phyloP scores from a whole-genome alignment of 2,329 filamentous ascomycete genomes.

The Cladophialophora exuberans region DNA sequence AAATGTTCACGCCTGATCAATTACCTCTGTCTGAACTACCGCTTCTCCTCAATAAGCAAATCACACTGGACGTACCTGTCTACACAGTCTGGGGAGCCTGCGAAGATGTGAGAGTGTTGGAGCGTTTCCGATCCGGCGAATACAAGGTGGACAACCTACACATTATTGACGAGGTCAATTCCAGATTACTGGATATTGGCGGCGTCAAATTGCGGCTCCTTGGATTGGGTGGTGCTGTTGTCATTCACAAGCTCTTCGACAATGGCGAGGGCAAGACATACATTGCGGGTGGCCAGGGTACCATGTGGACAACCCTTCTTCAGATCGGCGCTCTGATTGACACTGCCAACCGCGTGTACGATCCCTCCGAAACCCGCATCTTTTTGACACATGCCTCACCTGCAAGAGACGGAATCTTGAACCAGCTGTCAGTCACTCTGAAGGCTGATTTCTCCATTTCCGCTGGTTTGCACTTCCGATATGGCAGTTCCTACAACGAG shows the following conservation, averaged over 20 bases:
- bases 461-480: conserved; percentile 95
- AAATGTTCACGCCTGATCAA: conserved; percentile 77
- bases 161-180: conserved; percentile 98
- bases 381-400: conserved; percentile 98
- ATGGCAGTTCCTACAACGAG: conserved; percentile 99
- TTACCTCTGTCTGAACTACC: conserved; percentile 91
- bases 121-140: conserved; percentile 96
- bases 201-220: conserved; percentile 94
- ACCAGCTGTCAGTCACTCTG: conserved; percentile 94
- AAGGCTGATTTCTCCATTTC: conserved; percentile 99
- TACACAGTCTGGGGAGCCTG: conserved; percentile 99
- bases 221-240: conserved; percentile 90
- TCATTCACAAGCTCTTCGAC: conserved; percentile 99
- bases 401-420: conserved; percentile 91
- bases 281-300: conserved; percentile 96
- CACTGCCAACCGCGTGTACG: conserved; percentile 96
- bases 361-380: conserved; percentile 93
- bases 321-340: conserved; percentile 99
- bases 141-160: conserved; percentile 98
- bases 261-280: conserved; percentile 97
- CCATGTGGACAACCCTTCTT: conserved; percentile 98
- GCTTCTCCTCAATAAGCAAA: conserved; percentile 81
- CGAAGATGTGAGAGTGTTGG: conserved; percentile 94
- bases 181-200: conserved; percentile 89
- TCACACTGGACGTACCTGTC: conserved; percentile 92